These are phyloP conservation scores for Zygosaccharomyces siamensis DNA, from an alignment of 805 yeast species.

Conservation along the genomic window DNA sequence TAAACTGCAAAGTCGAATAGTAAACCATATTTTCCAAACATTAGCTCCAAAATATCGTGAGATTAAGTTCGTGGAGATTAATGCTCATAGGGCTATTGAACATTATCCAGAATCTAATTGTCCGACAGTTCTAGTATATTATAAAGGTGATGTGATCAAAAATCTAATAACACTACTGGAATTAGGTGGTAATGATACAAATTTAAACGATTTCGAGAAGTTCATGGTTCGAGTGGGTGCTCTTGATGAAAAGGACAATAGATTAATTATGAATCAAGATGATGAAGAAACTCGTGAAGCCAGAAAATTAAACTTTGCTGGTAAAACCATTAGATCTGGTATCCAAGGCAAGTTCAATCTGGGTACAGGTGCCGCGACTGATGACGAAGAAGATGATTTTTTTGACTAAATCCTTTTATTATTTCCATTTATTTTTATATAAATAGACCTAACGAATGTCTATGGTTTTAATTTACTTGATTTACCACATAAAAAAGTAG, in stretches of 20 bases:
- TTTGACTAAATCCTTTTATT: constrained; percentile 37
- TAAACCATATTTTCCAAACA: constrained; percentile 51
- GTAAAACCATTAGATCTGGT: constrained; percentile 48
- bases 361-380: constrained; percentile 35
- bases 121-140: constrained; percentile 84
- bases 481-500: constrained; percentile 59
- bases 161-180: constrained; percentile 77
- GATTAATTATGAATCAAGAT: constrained; percentile 58
- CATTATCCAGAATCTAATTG: constrained; percentile 85
- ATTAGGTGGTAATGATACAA: constrained; percentile 80
- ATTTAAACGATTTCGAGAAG: constrained; percentile 62
- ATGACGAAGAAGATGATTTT: constrained; percentile 45
- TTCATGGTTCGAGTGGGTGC: constrained; percentile 65
- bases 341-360: constrained; percentile 29
- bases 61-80: constrained; percentile 85
- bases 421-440: constrained; percentile 5
- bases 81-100: constrained; percentile 87
- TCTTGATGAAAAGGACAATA: constrained; percentile 58
- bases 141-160: constrained; percentile 69
- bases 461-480: constrained; percentile 21
- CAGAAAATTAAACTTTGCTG: constrained; percentile 49
- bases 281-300: constrained; percentile 57
- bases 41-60: constrained; percentile 70
- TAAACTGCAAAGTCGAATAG: constrained; percentile 66
- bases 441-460: constrained; percentile 5